Base-by-base conservation (phyloP, 106 monocot species). In the Cymbidium sinense region DNA sequence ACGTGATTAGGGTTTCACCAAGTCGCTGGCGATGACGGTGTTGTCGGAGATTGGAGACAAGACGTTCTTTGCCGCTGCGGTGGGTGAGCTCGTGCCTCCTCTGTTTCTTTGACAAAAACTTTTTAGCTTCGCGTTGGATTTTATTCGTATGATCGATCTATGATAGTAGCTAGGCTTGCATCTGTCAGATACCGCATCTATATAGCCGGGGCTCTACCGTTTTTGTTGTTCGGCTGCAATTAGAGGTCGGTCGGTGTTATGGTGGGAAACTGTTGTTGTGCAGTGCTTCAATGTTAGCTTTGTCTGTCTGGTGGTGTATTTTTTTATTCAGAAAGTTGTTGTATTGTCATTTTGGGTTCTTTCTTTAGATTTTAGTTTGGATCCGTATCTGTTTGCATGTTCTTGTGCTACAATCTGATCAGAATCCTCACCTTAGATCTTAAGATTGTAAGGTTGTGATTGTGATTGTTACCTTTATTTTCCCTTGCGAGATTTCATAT, bases 11-110 rank as follows among this genome's bases (percentile, higher is more conserved):
- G 96, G 93, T 50, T 93, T 96, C 67, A 88, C 91, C n/a, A 96
- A 96, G 85, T 96, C 96, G 75, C 86, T 96, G 29, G 93, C 93
- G 17, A 96, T 96, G 96, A 96, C 96, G 10, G 86, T 93, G 73
- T 85, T 96, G 43, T 93, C 96, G 4, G 96, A 96, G 87, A 96
- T 96, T 70, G 96, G 96, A 78, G 96, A 96, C 78, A 96, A 96
- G 88, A 96, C 96, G 6, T 96, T 96, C 87, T 96, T 96, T 73
- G 93, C 96, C 29, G 96, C 96, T 19, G 96, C 96, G 82, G 96
- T 96, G 74, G 75, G 54, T 70, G 69, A 77, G 28, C 20, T 75
- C 5, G 30, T 39, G 8, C 19, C 43, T 71, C 50, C 17, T 18
- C 17, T 64, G 30, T 74, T 64, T 37, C 3, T 43, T 67, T 69